Base-by-base conservation (phyloP, 1,284 basidiomycete species). In the Erythrobasidium hasegawianum region DNA sequence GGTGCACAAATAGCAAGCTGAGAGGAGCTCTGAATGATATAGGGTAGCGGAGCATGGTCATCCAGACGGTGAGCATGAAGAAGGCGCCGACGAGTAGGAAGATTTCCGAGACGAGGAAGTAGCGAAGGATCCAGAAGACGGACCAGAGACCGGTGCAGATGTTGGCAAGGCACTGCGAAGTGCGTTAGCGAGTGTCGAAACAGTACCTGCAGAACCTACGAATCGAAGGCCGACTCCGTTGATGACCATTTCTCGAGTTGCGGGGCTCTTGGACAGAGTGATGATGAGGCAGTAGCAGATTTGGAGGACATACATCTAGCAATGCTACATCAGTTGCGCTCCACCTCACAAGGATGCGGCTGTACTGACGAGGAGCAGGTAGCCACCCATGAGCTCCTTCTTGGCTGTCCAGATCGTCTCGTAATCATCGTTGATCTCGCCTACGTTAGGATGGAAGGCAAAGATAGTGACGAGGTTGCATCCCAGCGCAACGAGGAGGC, bases 91-190 rank as follows among this genome's bases (percentile, higher is more conserved):
- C 43, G 20, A 71, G 64, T 8, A 71, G 57, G 29, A 67, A 41
- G 53, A 71, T 71, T 52, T 71, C 67, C 20, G 69, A 68, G 8
- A 55, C 57, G 33, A 70, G 54, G 61, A 71, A 69, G 57, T 57
- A 45, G 38, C 65, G 65, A 13, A 69, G 43, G 22, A 59, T 57
- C 56, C 57, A 69, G 66, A 67, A 68, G 40, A 64, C 53, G 40
- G 66, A 64, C 68, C 68, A 71, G 39, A 60, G 24, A 18, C 53
- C 61, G 27, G 59, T 40, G 24, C 41, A 49, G 45, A 69, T 27
- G 58, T 69, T 65, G 22, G 58, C 68, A 2, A 64, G 41, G 65
- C 69, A 62, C 68, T 69, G 67, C 45, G 47, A 20, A 53, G 8
- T 18, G 8, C n/a, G 13, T n/a, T 40, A 27, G 16, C 57, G 54